A percentile compares a stretch with the other conserved stretches of the same genome.
Conservation (phyloP, 495 filamentous ascomycete genomes). For the Opeltia flavorubescens region DNA sequence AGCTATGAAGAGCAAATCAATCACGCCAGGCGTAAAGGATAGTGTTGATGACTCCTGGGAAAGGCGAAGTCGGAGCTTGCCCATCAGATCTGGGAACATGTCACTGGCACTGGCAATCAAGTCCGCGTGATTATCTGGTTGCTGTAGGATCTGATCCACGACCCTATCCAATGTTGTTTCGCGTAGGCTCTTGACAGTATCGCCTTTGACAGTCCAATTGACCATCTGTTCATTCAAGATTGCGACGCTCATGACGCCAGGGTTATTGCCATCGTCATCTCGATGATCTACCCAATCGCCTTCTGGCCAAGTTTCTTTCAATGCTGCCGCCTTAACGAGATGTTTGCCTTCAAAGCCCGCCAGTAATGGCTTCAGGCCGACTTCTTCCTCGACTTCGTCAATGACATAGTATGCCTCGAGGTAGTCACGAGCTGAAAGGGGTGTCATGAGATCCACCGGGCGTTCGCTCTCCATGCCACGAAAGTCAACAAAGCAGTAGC, state of each 20-base stretch:
- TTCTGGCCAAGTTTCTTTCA: slow-evolving; percentile 8
- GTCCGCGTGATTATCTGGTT: too few species aligned
- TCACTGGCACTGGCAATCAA: too few species aligned
- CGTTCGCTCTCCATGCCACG: slow-evolving; percentile 1
- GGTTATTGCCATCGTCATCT: neutral
- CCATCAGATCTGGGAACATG: too few species aligned
- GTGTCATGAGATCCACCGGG: slow-evolving; percentile 6
- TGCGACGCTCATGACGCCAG: neutral
- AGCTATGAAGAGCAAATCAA: too few species aligned
- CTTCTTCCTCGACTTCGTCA: neutral
- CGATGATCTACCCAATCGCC: neutral
- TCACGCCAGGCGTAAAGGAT: too few species aligned
- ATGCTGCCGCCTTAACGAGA: neutral
- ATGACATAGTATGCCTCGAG: slow-evolving; percentile 5
- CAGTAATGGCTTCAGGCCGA: neutral
- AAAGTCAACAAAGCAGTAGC: slow-evolving; percentile 11
- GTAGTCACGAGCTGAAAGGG: slow-evolving; percentile 4
- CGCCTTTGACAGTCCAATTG: too few species aligned
- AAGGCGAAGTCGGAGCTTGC: too few species aligned
- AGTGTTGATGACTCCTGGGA: too few species aligned
- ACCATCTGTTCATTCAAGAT: too few species aligned
- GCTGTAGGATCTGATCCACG: too few species aligned
- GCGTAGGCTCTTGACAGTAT: too few species aligned
- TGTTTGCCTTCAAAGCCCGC: neutral
- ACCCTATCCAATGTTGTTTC: too few species aligned